phyloP scores from a whole-genome alignment of 2,329 filamentous ascomycete species.

The Macrophomina phaseolina region DNA sequence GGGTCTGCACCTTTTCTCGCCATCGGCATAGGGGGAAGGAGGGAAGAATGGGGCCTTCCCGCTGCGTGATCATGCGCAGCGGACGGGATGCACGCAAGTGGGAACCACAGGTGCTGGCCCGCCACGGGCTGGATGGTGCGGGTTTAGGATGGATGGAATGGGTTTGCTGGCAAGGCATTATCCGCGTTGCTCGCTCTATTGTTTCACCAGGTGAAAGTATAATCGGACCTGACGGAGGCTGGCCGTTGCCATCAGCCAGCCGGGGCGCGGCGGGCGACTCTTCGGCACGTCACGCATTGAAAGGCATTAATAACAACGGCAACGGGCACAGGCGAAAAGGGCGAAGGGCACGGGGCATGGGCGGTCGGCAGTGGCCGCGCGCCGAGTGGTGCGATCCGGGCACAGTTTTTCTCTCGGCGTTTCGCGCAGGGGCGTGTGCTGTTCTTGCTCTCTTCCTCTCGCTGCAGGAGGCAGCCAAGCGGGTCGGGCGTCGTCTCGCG shows the following conservation, averaged over 20 bases:
- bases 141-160: too few relatives aligned
- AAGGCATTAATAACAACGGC: background rate
- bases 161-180: too few relatives aligned
- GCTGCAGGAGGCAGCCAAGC: background rate
- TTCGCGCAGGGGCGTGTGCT: background rate
- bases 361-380: background rate
- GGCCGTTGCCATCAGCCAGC: background rate
- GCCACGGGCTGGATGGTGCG: background rate
- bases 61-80: background rate
- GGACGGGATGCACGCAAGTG: background rate
- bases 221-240: constrained; percentile 4
- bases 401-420: constrained; percentile 3
- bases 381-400: background rate
- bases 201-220: constrained; percentile 22
- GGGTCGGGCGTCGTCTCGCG: background rate
- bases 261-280: background rate
- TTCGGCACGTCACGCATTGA: constrained; percentile 1
- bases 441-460: background rate
- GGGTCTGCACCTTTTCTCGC: background rate
- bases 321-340: background rate
- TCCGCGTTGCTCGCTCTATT: background rate
- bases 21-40: background rate
- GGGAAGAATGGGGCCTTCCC: background rate
- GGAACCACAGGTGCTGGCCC: background rate
- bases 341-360: background rate